These are phyloP conservation scores for Aphanomyces stellatus DNA, from an alignment of 352 stramenopile genomes.

Conservation along the genomic window DNA sequence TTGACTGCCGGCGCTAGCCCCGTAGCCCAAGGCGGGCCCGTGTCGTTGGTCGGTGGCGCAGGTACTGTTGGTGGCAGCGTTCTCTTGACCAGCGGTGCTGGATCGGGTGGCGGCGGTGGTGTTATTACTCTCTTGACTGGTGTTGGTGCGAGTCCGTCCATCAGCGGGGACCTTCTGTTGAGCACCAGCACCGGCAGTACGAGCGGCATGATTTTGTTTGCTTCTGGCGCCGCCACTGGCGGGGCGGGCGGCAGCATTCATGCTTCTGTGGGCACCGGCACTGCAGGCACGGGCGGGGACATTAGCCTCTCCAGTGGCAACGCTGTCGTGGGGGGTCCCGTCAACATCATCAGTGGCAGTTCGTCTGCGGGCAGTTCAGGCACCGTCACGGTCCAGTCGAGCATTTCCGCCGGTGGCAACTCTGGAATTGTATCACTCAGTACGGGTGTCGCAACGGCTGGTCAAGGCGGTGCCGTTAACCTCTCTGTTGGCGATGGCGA, in stretches of 20 bases:
- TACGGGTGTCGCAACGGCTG: background rate
- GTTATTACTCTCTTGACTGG: slow-evolving; percentile 47
- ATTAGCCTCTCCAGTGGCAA: slow-evolving; percentile 14
- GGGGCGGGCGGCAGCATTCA: slow-evolving; percentile 52
- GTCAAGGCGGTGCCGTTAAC: background rate
- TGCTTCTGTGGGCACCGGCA: slow-evolving; percentile 42
- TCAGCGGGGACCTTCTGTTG: slow-evolving; percentile 39
- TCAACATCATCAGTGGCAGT: slow-evolving; percentile 3
- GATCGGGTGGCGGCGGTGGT: slow-evolving; percentile 30
- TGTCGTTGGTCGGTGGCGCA: background rate
- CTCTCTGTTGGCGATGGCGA: background rate
- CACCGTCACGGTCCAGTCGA: background rate
- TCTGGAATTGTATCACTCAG: slow-evolving; percentile 3
- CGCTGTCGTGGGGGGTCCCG: background rate
- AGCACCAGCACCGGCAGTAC: slow-evolving; percentile 36
- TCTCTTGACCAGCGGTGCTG: slow-evolving; percentile 53
- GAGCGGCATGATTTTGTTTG: slow-evolving; percentile 44
- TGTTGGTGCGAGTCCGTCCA: slow-evolving; percentile 31
- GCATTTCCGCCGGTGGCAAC: background rate
- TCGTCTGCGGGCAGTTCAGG: background rate
- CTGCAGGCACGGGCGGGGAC: slow-evolving; percentile 44
- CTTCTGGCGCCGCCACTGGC: slow-evolving; percentile 36
- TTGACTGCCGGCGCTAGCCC: slow-evolving; percentile 31
- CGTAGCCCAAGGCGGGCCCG: slow-evolving; percentile 17
- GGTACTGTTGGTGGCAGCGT: slow-evolving; percentile 39